Evolutionary conservation across 2,329 filamentous ascomycete genomes (phyloP).

Genomic region (Beauveria sp.): DNA sequence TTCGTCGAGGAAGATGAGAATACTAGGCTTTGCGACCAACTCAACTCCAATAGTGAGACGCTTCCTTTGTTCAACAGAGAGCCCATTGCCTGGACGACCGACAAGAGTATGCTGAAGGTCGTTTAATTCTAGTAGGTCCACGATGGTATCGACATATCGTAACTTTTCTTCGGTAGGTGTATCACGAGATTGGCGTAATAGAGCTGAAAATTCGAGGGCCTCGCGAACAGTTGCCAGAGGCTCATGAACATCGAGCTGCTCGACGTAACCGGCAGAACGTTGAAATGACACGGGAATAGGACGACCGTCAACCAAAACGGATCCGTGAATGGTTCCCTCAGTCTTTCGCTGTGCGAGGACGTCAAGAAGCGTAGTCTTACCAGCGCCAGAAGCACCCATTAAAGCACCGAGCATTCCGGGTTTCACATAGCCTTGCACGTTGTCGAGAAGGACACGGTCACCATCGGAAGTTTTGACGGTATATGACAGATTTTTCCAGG

Average conservation of each 20-base stretch:
- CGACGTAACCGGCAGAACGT: constrained; percentile 15
- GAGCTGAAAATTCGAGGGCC: constrained; percentile 36
- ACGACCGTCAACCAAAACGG: neutral
- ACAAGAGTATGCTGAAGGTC: neutral
- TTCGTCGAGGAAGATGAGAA: constrained; percentile 38
- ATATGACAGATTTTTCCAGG: neutral
- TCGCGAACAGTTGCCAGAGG: constrained; percentile 43
- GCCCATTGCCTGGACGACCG: neutral
- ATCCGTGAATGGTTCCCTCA: neutral
- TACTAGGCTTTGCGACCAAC: constrained; percentile 21
- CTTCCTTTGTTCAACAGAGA: constrained; percentile 43
- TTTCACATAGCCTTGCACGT: neutral
- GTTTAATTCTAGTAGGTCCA: neutral
- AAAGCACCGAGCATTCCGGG: neutral
- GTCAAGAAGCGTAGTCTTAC: neutral
- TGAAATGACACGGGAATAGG: neutral
- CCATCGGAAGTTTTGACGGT: neutral
- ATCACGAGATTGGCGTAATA: constrained; percentile 49
- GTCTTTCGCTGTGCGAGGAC: neutral
- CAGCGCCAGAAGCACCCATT: neutral
- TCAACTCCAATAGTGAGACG: constrained; percentile 77
- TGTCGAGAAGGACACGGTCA: neutral
- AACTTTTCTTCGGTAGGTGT: neutral
- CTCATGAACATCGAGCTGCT: constrained; percentile 41
- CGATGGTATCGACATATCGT: neutral